Percentiles rank a stretch among this genome's conserved stretches.
These are phyloP conservation scores for Talaromyces atroroseus DNA, from an alignment of 2,329 filamentous ascomycete species.

Conservation along the genomic window DNA sequence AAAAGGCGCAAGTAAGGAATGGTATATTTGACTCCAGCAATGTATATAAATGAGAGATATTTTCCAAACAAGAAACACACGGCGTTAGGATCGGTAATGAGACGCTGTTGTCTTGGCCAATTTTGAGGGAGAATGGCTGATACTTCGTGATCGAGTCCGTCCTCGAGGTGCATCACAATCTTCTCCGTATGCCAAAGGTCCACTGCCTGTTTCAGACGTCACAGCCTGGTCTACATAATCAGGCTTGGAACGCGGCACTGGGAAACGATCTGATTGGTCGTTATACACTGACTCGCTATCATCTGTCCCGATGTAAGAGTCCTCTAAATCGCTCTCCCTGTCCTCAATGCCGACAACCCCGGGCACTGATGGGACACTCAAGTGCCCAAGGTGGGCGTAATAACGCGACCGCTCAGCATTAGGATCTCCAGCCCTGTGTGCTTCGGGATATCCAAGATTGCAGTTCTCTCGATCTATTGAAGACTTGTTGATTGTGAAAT, in stretches of 20 bases:
- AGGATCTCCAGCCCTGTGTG: background rate
- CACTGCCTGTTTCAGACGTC: background rate
- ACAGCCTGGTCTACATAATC: background rate
- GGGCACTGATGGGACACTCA: slow-evolving; percentile 3
- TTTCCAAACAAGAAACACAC: background rate
- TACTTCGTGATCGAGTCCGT: slow-evolving; percentile 8
- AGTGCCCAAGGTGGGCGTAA: slow-evolving; percentile 11
- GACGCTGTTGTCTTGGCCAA: slow-evolving; percentile 4
- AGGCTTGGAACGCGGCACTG: background rate
- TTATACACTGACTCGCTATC: background rate
- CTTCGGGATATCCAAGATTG: background rate
- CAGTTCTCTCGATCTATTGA: background rate
- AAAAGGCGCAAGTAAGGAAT: background rate
- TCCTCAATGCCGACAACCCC: background rate
- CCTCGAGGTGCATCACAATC: slow-evolving; percentile 2
- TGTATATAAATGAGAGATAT: background rate
- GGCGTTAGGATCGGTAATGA: background rate
- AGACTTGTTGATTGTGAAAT: background rate
- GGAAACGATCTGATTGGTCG: background rate
- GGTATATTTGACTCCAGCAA: background rate
- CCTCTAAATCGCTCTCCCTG: slow-evolving; percentile 4
- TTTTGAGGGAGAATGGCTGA: background rate
- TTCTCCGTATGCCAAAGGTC: background rate
- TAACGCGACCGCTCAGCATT: slow-evolving; percentile 4
- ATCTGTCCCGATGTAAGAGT: background rate